These are phyloP conservation scores for Colletotrichum spaethianum DNA, from an alignment of 2,329 filamentous ascomycete species.

Conservation along the genomic window DNA sequence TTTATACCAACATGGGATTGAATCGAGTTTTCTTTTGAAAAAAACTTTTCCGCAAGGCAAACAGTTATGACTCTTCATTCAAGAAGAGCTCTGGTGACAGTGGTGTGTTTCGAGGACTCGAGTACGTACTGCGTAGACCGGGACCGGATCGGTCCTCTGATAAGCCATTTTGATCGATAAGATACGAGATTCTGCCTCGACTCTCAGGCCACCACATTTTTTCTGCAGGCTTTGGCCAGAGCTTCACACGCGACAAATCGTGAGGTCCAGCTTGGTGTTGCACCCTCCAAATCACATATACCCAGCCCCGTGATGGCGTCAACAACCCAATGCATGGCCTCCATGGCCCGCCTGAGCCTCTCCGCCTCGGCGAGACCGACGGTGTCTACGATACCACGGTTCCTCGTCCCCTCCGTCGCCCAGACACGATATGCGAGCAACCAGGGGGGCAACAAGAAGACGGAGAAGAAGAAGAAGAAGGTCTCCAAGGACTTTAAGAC, in stretches of 20 bases:
- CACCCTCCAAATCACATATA: constrained; percentile 41
- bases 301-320: constrained; percentile 60
- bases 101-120: constrained; percentile 1
- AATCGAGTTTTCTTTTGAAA: neutral
- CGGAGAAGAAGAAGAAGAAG: constrained; percentile 68
- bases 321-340: constrained; percentile 68
- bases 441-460: constrained; percentile 65
- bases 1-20: accelerated
- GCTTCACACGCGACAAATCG: constrained; percentile 25
- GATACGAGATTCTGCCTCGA: neutral
- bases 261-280: constrained; percentile 13
- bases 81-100: constrained; percentile 14
- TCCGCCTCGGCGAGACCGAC: constrained; percentile 59
- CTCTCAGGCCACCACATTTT: constrained; percentile 26
- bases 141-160: constrained; percentile 7
- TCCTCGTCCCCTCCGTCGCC: constrained; percentile 62
- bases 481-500: constrained; percentile 76
- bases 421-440: constrained; percentile 61
- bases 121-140: constrained; percentile 18
- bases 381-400: constrained; percentile 61
- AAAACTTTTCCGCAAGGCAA: neutral
- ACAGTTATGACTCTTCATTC: constrained; percentile 26
- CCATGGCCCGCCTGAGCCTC: constrained; percentile 66
- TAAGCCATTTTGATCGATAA: constrained; percentile 9
- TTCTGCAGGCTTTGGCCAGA: constrained; percentile 36